A percentile compares a stretch with the other conserved stretches of the same genome.
Conservation (phyloP, 2,329 filamentous ascomycete species). For the Pseudovirgaria hyperparasitica region DNA sequence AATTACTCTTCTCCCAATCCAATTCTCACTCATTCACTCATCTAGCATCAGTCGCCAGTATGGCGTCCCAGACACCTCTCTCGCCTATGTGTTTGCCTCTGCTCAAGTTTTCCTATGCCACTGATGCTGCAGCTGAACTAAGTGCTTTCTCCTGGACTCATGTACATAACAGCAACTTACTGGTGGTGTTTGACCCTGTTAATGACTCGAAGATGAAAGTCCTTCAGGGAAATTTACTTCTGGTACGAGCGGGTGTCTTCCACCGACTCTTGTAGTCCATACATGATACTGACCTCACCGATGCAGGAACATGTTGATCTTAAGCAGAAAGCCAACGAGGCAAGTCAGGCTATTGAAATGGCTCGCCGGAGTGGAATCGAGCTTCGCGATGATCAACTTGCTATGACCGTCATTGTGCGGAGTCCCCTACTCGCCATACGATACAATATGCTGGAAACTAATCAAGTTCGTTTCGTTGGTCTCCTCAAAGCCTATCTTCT, state of each 20-base stretch:
- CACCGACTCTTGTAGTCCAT: slow-evolving; percentile 1
- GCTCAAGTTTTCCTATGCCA: slow-evolving; percentile 19
- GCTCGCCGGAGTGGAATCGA: slow-evolving; percentile 14
- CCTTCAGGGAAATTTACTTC: slow-evolving; percentile 25
- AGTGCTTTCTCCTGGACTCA: slow-evolving; percentile 24
- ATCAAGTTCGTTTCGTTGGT: slow-evolving; percentile 2
- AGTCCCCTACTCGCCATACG: slow-evolving; percentile 27
- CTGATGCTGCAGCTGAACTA: slow-evolving; percentile 14
- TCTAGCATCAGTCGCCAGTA: no score
- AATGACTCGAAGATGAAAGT: slow-evolving; percentile 23
- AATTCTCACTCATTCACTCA: slow-evolving; percentile 1
- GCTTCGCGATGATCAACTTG: slow-evolving; percentile 26
- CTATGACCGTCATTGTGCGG: slow-evolving; percentile 30
- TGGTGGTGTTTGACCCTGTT: slow-evolving; percentile 20
- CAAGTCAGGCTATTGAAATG: slow-evolving; percentile 9
- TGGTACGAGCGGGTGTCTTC: slow-evolving; percentile 22
- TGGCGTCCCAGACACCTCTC: no score
- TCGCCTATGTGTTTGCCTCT: slow-evolving; percentile 17
- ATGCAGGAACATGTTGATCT: slow-evolving; percentile 19
- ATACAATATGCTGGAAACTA: slow-evolving; percentile 22
- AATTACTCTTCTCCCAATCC: slow-evolving; percentile 4
- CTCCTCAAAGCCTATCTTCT: slow-evolving; percentile 6
- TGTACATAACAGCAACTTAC: slow-evolving; percentile 14
- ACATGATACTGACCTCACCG: slow-evolving; percentile 1
- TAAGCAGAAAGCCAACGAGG: slow-evolving; percentile 11